phyloP scores from a whole-genome alignment of 768 basidiomycete genomes.

The Auriculariales sp. region DNA sequence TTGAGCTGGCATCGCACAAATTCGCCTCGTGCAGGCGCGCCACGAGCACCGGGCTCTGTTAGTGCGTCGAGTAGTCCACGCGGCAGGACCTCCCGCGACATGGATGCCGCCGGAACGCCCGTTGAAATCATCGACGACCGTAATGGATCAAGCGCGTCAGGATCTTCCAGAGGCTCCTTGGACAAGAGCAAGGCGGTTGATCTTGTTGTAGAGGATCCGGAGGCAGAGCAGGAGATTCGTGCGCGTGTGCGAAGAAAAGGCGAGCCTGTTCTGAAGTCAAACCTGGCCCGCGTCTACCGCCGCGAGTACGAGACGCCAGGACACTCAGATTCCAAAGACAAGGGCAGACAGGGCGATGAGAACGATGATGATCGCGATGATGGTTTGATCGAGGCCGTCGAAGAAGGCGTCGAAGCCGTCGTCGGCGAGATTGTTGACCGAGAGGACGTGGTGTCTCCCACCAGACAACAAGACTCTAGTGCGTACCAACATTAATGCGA shows the following conservation, averaged over 20 bases:
- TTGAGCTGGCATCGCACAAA: conserved; percentile 28
- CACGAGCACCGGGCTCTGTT: not conserved
- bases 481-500: no score
- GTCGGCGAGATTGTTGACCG: conserved; percentile 33
- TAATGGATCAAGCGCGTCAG: not conserved
- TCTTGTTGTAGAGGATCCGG: conserved; percentile 59
- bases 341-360: not conserved
- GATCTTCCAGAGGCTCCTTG: not conserved
- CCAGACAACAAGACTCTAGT: no score
- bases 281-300: not conserved
- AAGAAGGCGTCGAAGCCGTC: conserved; percentile 46
- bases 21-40: not conserved
- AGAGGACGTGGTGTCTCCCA: conserved; percentile 12
- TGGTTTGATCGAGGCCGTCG: not conserved
- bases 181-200: conserved; percentile 56
- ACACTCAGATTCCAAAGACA: no score
- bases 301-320: not conserved
- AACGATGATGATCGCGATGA: conserved; percentile 2
- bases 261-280: conserved; percentile 27
- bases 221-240: conserved; percentile 38
- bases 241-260: conserved; percentile 43
- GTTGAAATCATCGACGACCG: not conserved
- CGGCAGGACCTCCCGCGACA: not conserved
- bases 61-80: conserved; percentile 1
- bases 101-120: not conserved